Evolutionary conservation across 2,329 filamentous ascomycete species (phyloP), one percentile per base, ranked within the genome.

Genomic region (Chaetomium olivaceum): DNA sequence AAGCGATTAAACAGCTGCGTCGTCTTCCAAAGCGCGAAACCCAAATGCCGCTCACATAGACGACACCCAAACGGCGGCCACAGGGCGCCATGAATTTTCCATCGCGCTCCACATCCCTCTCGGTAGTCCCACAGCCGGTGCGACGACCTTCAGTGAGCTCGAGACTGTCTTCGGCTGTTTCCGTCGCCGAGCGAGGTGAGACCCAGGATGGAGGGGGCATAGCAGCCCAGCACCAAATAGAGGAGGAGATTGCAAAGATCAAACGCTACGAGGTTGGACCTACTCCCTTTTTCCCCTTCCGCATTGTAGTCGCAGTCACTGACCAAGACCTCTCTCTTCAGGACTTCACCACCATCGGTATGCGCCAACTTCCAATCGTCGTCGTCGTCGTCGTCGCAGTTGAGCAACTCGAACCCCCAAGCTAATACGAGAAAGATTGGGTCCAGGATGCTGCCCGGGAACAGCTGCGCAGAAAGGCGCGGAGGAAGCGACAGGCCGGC

Each of bases 231-330:
- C 86, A 89, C 67, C 87, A 89, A 68, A 92, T 96, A 71, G 91
- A 93, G 67, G 93, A 98, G 75, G 95, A 99, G 80, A 97, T 99
- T 75, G 93, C 91, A 29, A 91, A 97, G 81, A 98, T 99, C 76
- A 97, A 97, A 80, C 87, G 94, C 80, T 99, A 99, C 80, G 95
- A 97, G 81, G 87, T 89, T 48, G 31, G 68, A 39, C 14, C 27
- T 21, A 43, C n/a, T 56, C 57, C 23, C 9, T 25, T 21, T 51
- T 29, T 50, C 23, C 5, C 8, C 11, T 23, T 33, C 11, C 27
- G 52, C 50, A 59, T 61, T 64, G 52, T n/a, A 1, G 19, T 39
- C 50, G 9, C 23, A 25, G 54, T 58, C 52, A 70, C 36, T 56
- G 59, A 67, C 68, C 64, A 43, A n/a, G 16, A 36, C 33, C 43